phyloP scores from a whole-genome alignment of 2,329 filamentous ascomycete genomes.

The Anthostomella pinea region DNA sequence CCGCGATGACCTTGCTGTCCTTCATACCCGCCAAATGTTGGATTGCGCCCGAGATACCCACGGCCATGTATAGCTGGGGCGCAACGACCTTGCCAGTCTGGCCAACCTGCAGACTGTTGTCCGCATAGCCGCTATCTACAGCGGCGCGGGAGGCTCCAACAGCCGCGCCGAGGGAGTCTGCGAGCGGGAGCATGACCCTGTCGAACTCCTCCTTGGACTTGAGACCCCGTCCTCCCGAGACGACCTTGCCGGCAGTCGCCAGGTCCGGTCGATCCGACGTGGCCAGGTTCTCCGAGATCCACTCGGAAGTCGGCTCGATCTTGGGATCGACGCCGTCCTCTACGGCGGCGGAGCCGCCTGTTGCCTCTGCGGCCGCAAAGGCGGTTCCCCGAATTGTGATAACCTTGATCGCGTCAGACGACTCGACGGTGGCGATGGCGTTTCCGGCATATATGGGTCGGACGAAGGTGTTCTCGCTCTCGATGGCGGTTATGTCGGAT shows the following conservation, averaged over 20 bases:
- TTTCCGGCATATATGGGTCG: constrained; percentile 98
- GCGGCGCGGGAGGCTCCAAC: constrained; percentile 93
- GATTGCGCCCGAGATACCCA: constrained; percentile 94
- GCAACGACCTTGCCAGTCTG: constrained; percentile 99
- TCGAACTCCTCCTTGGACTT: constrained; percentile 99
- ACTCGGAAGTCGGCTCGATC: constrained; percentile 69
- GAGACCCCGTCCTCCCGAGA: constrained; percentile 88
- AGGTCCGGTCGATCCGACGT: constrained; percentile 94
- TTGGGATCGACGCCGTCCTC: constrained; percentile 86
- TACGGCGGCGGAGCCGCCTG: constrained; percentile 70
- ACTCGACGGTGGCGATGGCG: constrained; percentile 93
- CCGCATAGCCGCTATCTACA: constrained; percentile 94
- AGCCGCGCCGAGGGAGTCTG: constrained; percentile 89
- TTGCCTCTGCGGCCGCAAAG: constrained; percentile 71
- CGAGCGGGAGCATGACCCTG: constrained; percentile 84
- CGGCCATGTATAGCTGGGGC: constrained; percentile 90
- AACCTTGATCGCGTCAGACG: constrained; percentile 78
- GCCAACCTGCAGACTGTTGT: constrained; percentile 97
- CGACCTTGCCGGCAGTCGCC: constrained; percentile 81
- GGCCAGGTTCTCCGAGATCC: constrained; percentile 89
- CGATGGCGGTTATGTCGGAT: constrained; percentile 83
- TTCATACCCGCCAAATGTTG: constrained; percentile 99
- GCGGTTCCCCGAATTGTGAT: constrained; percentile 92
- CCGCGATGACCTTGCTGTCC: constrained; percentile 98
- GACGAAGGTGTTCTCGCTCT: constrained; percentile 91